Percentiles rank a stretch among this genome's conserved stretches.
Conservation (phyloP, 225 moss, liverwort and hornwort genomes). For the Pseudoscleropodium purum region DNA sequence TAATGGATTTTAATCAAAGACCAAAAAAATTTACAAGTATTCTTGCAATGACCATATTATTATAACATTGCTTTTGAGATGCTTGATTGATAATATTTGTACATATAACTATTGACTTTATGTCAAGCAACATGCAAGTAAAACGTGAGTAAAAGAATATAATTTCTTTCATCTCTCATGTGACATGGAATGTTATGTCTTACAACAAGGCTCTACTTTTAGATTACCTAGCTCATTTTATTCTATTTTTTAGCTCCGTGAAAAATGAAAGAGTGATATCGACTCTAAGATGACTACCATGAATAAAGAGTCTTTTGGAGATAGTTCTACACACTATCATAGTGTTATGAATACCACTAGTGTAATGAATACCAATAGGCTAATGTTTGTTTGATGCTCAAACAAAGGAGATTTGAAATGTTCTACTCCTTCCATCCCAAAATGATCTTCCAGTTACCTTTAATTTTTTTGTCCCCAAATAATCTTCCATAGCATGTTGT, state of each 20-base stretch:
- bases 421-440: rapidly evolving
- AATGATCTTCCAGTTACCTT: neutral
- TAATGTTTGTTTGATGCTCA: neutral
- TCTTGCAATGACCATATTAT: neutral
- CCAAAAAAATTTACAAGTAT: neutral
- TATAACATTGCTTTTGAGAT: neutral
- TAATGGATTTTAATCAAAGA: neutral
- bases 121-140: neutral
- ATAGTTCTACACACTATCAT: neutral
- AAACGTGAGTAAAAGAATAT: neutral
- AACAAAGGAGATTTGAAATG: neutral
- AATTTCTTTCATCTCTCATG: neutral
- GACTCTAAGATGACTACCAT: too few species aligned
- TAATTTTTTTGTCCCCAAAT: neutral
- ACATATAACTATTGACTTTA: neutral
- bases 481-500: neutral
- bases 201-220: neutral
- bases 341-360: too few species aligned
- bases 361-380: neutral
- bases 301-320: neutral
- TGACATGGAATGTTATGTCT: neutral
- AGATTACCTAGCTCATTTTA: neutral
- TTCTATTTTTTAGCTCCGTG: too few species aligned
- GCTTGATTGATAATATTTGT: neutral
- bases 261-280: neutral